Evolutionary conservation across 2,329 filamentous ascomycete genomes (phyloP), one percentile per base, ranked within the genome.

Genomic region (Curvularia verruculosa): DNA sequence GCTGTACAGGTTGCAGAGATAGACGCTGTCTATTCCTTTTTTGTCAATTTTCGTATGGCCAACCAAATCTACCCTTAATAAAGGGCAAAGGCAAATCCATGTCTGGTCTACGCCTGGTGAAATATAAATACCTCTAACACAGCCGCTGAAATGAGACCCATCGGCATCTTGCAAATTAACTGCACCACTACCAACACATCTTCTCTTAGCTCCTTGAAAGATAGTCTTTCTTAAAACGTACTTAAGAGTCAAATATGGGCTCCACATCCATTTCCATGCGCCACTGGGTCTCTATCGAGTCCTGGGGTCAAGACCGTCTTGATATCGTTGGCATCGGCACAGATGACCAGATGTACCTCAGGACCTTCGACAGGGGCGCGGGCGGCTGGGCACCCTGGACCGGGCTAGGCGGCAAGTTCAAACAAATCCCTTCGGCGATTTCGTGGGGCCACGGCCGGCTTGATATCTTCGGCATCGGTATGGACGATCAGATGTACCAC

Each of bases 61-160:
- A 21, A 43, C 12, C 0, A 43, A n/a, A n/a, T n/a, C n/a, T n/a
- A n/a, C n/a, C n/a, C n/a, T n/a, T n/a, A n/a, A n/a, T n/a, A n/a
- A n/a, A n/a, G n/a, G n/a, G n/a, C n/a, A n/a, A n/a, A 5, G 0
- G 1, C 21, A 3, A 6, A 26, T 26, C 3, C 5, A n/a, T 5
- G 1, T 26, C 13, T n/a, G n/a, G 5, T 13, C 24, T 23, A 26
- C 5, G 26, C 2, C 26, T 13, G 10, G 10, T 24, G 15, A 7
- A n/a, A 43, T 3, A 26, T 43, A 26, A 43, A 43, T 43, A 43
- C 40, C 2, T 9, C 12, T 7, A 1, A 8, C 15, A 5, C 3
- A 43, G 21, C 15, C 21, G 23, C 23, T 26, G 21, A 3, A n/a
- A 9, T 4, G 2, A 24, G 3, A 43, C 21, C 24, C 40, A 43